Evolutionary conservation across 345 rosid genomes (phyloP), one percentile per base, ranked within the genome.

Genomic region (Gynandropsis gynandra): DNA sequence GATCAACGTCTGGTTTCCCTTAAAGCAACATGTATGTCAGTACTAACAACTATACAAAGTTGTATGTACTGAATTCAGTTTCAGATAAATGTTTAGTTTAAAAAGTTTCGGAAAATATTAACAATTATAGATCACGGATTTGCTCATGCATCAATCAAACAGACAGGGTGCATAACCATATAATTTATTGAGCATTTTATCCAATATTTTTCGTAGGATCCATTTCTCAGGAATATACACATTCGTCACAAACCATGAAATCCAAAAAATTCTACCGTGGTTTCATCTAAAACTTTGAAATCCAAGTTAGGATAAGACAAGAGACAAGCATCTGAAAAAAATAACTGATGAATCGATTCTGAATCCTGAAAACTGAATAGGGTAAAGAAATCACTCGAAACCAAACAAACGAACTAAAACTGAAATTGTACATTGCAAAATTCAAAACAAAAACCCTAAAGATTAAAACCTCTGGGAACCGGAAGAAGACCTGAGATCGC

Each of bases 401-500:
- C 5, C 2, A 24, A 24, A 24, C 29, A 24, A 24, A 2, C 2
- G 5, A 24, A 5, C 29, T 24, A 2, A 5, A 24, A 5, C 2
- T 24, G 29, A 24, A 24, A 24, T 24, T 5, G 29, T 5, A 24
- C 29, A 24, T 24, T 24, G 4, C 4, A 24, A 24, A 24, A 24
- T 24, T 24, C 29, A 5, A 24, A 24, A 24, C 29, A 34, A 50
- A 50, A 10, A 20, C 58, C 47, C 35, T 49, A 56, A 40, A 49
- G 50, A 17, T 16, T 64, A 11, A 1, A 36, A 42, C 10, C 5
- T 64, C 49, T 43, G 14, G 18, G 48, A 27, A 37, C 31, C 18
- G 19, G 32, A 45, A 24, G 39, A 14, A 39, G 31, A 64, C 69
- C 69, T 64, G 69, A 64, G 69, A 64, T 57, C 12, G 42, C 47